Base-by-base conservation (phyloP, 2,329 filamentous ascomycete genomes). In the Ceratocystis cubensis region DNA sequence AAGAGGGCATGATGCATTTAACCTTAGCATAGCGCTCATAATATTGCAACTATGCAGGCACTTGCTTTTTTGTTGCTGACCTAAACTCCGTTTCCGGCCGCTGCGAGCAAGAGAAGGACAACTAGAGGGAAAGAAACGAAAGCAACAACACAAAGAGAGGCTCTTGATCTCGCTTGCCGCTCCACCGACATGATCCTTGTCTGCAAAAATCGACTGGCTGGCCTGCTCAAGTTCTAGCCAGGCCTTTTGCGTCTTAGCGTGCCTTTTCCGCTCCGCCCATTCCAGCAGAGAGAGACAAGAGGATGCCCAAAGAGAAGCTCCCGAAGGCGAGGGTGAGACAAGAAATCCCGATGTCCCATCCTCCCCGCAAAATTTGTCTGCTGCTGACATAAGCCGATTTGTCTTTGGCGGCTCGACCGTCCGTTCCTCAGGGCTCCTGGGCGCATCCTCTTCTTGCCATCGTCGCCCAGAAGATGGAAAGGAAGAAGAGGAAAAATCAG, bases 111-210 rank as follows among this genome's bases (percentile, higher is more conserved):
- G 37, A 41, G 13, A 41, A 41, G 37, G 10, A 15, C 3, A 4
- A 41, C 3, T 41, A 15, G 37, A 41, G 37, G 37, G 3, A 41
- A 41, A 41, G 13, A 41, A 41, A 15, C 37, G 37, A 41, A 41
- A 41, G 13, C 37, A 41, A 15, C 37, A 15, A 1, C 10, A 41
- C 10, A 13, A 37, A 30, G 33, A 59, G n/a, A 25, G 28, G 33
- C 30, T 30, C 56, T n/a, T 59, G 28, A 59, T 59, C 30, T 59
- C 56, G 56, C 56, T 59, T 59, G 56, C n/a, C 17, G 17, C 56
- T 59, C n/a, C 28, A 59, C 56, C 56, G 3, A 59, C 28, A 37
- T 37, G 17, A 59, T 59, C 56, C 56, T 59, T 59, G 56, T 30
- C 8, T 37, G 22, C 20, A 17, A 53, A 53, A 25, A n/a, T 53